Evolutionary conservation across 2,329 filamentous ascomycete genomes (phyloP).

Genomic region (Rhytidhysteron rufulum): DNA sequence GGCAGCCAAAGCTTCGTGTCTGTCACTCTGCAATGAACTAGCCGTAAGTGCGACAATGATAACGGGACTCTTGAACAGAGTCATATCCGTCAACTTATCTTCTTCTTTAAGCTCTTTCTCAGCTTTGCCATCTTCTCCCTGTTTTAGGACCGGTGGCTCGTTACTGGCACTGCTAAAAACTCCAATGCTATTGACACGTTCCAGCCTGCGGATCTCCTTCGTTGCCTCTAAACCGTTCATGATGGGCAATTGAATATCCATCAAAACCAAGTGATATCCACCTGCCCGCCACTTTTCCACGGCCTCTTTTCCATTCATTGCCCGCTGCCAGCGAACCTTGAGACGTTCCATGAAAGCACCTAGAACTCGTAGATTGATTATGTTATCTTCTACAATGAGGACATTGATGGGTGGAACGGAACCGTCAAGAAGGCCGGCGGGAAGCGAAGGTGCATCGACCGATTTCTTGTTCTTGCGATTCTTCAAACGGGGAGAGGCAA

Average conservation of each 20-base stretch:
- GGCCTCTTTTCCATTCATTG: conserved; percentile 89
- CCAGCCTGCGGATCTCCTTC: conserved; percentile 85
- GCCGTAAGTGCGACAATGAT: conserved; percentile 97
- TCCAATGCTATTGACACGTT: conserved; percentile 87
- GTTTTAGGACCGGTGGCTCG: conserved; percentile 30
- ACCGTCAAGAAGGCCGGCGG: conserved; percentile 64
- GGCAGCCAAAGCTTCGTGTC: conserved; percentile 89
- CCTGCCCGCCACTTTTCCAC: conserved; percentile 89
- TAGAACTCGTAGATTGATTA: conserved; percentile 90
- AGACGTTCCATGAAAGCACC: conserved; percentile 94
- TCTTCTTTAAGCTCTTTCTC: conserved; percentile 49
- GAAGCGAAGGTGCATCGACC: conserved; percentile 39
- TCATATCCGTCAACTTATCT: conserved; percentile 63
- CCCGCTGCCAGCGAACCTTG: conserved; percentile 96
- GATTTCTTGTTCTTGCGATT: conserved; percentile 42
- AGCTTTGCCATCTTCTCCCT: conserved; percentile 35
- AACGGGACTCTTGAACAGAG: conserved; percentile 88
- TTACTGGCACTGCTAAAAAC: conserved; percentile 65
- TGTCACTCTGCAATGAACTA: conserved; percentile 88
- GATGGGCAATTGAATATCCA: conserved; percentile 96
- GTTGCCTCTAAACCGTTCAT: conserved; percentile 96
- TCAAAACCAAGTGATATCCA: conserved; percentile 92
- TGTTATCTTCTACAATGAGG: conserved; percentile 96
- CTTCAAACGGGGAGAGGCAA: conserved; percentile 50
- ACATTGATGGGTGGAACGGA: conserved; percentile 94